Conservation (phyloP, 1,284 basidiomycete species). For the Pseudozyma hubeiensis region DNA sequence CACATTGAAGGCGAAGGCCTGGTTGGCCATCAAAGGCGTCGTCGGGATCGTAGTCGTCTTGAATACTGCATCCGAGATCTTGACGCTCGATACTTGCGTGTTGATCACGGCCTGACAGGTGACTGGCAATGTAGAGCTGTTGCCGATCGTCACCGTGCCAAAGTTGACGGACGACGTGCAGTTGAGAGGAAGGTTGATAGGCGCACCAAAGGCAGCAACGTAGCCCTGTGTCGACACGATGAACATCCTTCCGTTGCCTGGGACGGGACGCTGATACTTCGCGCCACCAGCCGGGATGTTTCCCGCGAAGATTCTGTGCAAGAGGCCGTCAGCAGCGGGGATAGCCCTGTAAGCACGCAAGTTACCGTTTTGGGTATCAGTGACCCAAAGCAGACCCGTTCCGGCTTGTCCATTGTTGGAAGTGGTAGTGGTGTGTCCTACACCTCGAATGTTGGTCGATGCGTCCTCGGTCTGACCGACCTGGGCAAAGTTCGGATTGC, state of each 20-base stretch:
- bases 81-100: constrained; percentile 3
- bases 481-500: constrained; percentile 19
- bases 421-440: constrained; percentile 5
- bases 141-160: constrained; percentile 10
- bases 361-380: too few relatives aligned
- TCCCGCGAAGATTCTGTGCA: constrained; percentile 8
- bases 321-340: too few relatives aligned
- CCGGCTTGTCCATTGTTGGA: too few relatives aligned
- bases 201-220: constrained; percentile 13
- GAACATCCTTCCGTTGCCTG: constrained; percentile 22
- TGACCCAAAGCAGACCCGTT: too few relatives aligned
- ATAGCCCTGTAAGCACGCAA: too few relatives aligned
- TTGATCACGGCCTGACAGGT: constrained; percentile 10
- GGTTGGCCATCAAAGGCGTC: constrained; percentile 3
- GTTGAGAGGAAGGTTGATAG: constrained; percentile 27
- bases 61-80: background rate
- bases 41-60: constrained; percentile 2
- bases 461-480: constrained; percentile 17
- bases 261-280: constrained; percentile 18
- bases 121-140: constrained; percentile 4
- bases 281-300: constrained; percentile 1
- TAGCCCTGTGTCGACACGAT: constrained; percentile 4
- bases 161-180: constrained; percentile 12
- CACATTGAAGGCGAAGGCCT: constrained; percentile 17
- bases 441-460: constrained; percentile 8